Conservation (phyloP, 129 eudicot species). For the Deinandra increscens region DNA sequence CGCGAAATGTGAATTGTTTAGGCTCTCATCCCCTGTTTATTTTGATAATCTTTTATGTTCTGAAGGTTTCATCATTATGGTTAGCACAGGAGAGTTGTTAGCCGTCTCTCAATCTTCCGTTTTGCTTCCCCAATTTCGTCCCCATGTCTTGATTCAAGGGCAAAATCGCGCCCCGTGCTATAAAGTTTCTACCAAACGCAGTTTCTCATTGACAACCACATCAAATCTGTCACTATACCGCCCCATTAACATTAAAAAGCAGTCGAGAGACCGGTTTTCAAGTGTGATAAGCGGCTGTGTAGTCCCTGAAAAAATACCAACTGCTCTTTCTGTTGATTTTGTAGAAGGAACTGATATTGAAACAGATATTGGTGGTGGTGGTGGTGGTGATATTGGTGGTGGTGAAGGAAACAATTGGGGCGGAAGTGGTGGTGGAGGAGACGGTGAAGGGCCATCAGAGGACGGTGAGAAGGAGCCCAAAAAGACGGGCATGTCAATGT, state of each 20-base stretch:
- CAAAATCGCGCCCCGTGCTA: constrained; percentile 19
- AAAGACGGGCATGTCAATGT: constrained; percentile 78
- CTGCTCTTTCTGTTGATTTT: constrained; percentile 44
- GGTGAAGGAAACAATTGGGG: constrained; percentile 53
- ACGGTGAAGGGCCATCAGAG: constrained; percentile 46
- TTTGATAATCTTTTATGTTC: constrained; percentile 27
- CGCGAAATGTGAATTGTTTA: too few relatives aligned
- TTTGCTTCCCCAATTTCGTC: constrained; percentile 43
- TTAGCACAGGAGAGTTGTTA: constrained; percentile 56
- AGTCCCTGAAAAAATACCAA: constrained; percentile 60
- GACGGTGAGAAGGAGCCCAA: constrained; percentile 42
- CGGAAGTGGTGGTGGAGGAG: constrained; percentile 37
- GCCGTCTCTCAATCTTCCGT: constrained; percentile 53
- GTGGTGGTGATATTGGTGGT: constrained; percentile 42
- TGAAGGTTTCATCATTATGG: constrained; percentile 52
- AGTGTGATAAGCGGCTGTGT: constrained; percentile 38
- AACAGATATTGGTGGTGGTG: constrained; percentile 50
- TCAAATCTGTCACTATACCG: background rate
- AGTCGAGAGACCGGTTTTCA: constrained; percentile 29
- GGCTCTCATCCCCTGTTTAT: background rate
- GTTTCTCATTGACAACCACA: constrained; percentile 31
- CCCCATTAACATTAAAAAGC: constrained; percentile 22
- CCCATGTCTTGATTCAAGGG: constrained; percentile 35
- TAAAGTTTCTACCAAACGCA: constrained; percentile 20
- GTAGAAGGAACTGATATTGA: constrained; percentile 42